These are phyloP conservation scores for Carex parvula DNA, from an alignment of 176 grass and related monocot genomes.

Conservation along the genomic window DNA sequence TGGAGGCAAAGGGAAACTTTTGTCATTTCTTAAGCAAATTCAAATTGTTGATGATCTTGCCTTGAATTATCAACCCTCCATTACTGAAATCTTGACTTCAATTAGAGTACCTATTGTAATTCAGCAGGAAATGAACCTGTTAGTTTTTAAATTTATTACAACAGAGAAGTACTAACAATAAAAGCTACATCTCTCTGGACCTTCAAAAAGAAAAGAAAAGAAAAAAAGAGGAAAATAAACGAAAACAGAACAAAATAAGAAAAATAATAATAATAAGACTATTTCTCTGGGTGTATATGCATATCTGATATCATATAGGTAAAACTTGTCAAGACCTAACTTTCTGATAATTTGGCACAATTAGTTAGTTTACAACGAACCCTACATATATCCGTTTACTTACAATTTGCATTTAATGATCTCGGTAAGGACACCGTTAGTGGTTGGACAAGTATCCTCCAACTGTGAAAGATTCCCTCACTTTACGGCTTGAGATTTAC, in stretches of 20 bases:
- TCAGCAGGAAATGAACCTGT: slow-evolving; percentile 18
- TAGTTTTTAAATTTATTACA: not conserved
- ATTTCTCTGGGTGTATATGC: not conserved
- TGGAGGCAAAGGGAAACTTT: slow-evolving; percentile 29
- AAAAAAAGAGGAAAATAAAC: not conserved
- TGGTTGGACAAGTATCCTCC: no score
- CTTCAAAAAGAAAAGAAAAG: not conserved
- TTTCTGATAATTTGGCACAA: not conserved
- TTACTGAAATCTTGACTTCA: not conserved
- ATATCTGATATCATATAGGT: not conserved
- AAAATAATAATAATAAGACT: not conserved
- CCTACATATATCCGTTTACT: not conserved
- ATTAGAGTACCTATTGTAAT: slow-evolving; percentile 24
- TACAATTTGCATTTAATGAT: slow-evolving; percentile 9
- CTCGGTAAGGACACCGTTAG: not conserved
- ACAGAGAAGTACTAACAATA: not conserved
- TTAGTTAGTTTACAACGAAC: not conserved
- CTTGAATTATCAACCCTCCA: not conserved
- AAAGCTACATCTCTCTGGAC: not conserved
- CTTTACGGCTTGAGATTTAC: no score
- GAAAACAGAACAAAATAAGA: not conserved
- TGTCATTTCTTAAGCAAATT: slow-evolving; percentile 17
- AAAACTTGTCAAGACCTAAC: not conserved
- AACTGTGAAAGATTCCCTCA: no score
- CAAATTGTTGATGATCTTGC: slow-evolving; percentile 22